Base-by-base conservation (phyloP, 139 green algal genomes). In the Tetraselmis striata region DNA sequence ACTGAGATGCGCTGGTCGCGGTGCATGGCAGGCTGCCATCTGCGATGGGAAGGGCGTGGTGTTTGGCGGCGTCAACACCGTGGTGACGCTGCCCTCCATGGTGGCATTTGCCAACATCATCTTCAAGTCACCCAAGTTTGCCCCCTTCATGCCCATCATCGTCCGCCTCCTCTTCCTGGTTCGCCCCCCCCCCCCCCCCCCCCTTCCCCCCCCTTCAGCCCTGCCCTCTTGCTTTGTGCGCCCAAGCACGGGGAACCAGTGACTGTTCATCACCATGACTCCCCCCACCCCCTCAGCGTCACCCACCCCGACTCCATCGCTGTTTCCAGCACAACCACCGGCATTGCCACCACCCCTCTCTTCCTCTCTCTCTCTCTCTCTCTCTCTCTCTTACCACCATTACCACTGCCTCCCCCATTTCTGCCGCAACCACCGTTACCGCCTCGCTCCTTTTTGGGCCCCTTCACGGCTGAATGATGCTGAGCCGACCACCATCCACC, bases 41-140 rank as follows among this genome's bases (percentile, higher is more conserved):
- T 67, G 45, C 18, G 45, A 67, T 18, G 18, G 11, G 11, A 67
- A 67, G 45, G 45, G 45, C 45, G 5, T 82, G 2, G 45, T 88
- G 22, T 88, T 88, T 45, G 91, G 91, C 28, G n/a, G 87, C 25
- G 90, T 95, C 76, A 93, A 94, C 59, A 82, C 75, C 22, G 77
- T 92, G 1, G 91, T 94, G 18, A 85, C 85, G 2, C 83, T 95
- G n/a, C 94, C 94, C 0, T 85, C 91, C 2, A 92, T 96, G 84
- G 91, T 95, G 22, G 89, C 90, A 0, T 96, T 92, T 76, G 88
- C 92, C 0, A 87, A 90, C 30, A 93, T 97, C 77, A 91, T 96
- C 18, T 97, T 94, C 80, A 79, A 91, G 86, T 89, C 91, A n/a
- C 28, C 29, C 2, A 29, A 18, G 74, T 77, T 24, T 2, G 26